phyloP scores from a whole-genome alignment of 2,329 filamentous ascomycete species.

The Pezicula radicicola region DNA sequence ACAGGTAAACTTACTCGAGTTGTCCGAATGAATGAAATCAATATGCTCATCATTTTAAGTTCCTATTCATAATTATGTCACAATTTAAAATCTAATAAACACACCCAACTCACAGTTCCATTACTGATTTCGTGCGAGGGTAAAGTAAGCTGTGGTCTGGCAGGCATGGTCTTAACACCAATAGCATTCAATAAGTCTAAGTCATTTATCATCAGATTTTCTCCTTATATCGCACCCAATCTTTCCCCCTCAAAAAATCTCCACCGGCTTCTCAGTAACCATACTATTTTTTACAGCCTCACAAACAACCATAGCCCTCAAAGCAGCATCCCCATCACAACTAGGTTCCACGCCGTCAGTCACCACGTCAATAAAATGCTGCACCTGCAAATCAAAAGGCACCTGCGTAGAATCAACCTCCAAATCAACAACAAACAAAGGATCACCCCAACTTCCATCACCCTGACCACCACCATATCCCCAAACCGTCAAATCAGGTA shows the following conservation, averaged over 20 bases:
- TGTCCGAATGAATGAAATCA: no score
- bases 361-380: conserved; percentile 48
- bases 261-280: conserved; percentile 24
- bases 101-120: no score
- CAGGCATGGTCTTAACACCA: no score
- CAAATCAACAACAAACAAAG: conserved; percentile 10
- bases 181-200: no score
- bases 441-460: conserved; percentile 8
- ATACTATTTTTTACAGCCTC: conserved; percentile 46
- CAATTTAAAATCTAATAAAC: no score
- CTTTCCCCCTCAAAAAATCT: conserved; percentile 6
- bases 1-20: no score
- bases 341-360: conserved; percentile 37
- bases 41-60: no score
- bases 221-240: no score
- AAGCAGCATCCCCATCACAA: conserved; percentile 46
- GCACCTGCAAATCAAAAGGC: conserved; percentile 50
- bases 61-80: no score
- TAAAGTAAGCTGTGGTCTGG: no score
- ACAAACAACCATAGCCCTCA: conserved; percentile 49
- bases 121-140: no score
- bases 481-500: conserved; percentile 50
- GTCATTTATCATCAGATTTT: no score
- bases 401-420: conserved; percentile 24
- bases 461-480: conserved; percentile 34